A percentile compares a stretch with the other conserved stretches of the same genome.
Conservation (phyloP, 2,329 filamentous ascomycete species). For the Phyllachora maydis region DNA sequence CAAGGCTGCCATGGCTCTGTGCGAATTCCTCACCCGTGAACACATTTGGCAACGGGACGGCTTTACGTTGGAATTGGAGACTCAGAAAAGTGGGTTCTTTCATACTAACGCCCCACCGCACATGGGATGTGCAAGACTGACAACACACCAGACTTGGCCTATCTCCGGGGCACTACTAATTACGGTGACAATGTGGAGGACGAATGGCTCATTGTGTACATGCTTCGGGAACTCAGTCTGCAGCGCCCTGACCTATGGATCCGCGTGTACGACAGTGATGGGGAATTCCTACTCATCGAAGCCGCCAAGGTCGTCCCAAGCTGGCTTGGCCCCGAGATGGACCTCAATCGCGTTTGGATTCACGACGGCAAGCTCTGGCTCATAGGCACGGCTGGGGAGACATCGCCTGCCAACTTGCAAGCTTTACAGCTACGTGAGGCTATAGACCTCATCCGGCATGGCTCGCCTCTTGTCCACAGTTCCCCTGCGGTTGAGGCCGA, state of each 20-base stretch:
- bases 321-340: slow-evolving; percentile 84
- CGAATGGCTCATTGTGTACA: slow-evolving; percentile 89
- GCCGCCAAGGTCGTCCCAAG: slow-evolving; percentile 71
- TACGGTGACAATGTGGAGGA: slow-evolving; percentile 93
- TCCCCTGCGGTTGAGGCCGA: slow-evolving; percentile 63
- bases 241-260: slow-evolving; percentile 60
- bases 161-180: slow-evolving; percentile 58
- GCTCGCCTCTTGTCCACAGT: slow-evolving; percentile 43
- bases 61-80: slow-evolving; percentile 51
- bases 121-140: slow-evolving; percentile 2
- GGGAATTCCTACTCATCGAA: slow-evolving; percentile 88
- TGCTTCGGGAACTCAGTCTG: slow-evolving; percentile 63
- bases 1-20: slow-evolving; percentile 43
- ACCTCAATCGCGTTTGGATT: slow-evolving; percentile 79
- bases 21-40: slow-evolving; percentile 45
- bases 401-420: slow-evolving; percentile 15
- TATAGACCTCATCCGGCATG: slow-evolving; percentile 37
- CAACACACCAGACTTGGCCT: slow-evolving; percentile 21
- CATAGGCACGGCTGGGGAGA: slow-evolving; percentile 41
- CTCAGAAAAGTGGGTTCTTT: slow-evolving; percentile 24
- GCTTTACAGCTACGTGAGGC: too few relatives aligned
- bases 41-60: slow-evolving; percentile 91
- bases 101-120: not conserved
- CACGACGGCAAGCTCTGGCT: slow-evolving; percentile 53
- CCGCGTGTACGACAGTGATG: slow-evolving; percentile 68